Conservation (phyloP, 352 stramenopile genomes). For the Globisporangium polare region DNA sequence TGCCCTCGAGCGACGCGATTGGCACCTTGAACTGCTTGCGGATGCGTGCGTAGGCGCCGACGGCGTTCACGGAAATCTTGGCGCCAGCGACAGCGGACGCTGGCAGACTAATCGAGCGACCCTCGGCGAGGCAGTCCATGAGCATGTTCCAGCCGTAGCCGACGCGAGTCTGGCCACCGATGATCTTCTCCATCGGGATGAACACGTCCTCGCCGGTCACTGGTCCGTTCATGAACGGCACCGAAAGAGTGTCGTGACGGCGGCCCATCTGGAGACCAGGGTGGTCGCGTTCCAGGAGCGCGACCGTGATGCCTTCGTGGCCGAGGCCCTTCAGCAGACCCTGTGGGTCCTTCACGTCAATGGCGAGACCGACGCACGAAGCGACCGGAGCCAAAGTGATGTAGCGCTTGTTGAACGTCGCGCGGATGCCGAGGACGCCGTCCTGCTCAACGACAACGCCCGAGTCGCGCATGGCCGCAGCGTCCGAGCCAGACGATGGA, state of each 20-base stretch:
- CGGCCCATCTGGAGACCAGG: constrained; percentile 92
- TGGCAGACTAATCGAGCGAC: constrained; percentile 95
- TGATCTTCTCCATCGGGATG: constrained; percentile 97
- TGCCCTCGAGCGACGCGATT: constrained; percentile 97
- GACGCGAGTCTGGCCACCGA: constrained; percentile 94
- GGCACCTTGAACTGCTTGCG: constrained; percentile 99
- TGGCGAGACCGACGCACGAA: constrained; percentile 95
- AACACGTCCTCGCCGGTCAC: constrained; percentile 96
- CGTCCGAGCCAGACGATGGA: constrained; percentile 93
- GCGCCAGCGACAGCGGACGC: constrained; percentile 91
- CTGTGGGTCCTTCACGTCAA: constrained; percentile 96
- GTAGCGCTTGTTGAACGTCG: constrained; percentile 98
- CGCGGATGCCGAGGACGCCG: constrained; percentile 94
- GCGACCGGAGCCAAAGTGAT: constrained; percentile 98
- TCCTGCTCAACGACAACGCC: constrained; percentile 92
- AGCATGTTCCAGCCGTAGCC: constrained; percentile 99
- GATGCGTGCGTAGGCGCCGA: constrained; percentile 94
- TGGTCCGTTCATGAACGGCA: constrained; percentile 98
- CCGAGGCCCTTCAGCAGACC: constrained; percentile 92
- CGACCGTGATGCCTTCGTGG: constrained; percentile 95
- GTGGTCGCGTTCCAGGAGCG: constrained; percentile 95
- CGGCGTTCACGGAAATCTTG: constrained; percentile 90
- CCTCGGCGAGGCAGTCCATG: constrained; percentile 98
- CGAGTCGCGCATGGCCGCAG: constrained; percentile 93
- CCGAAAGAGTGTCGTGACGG: constrained; percentile 93